Evolutionary conservation across 768 basidiomycete genomes (phyloP).

Genomic region (Termitomyces sp.): DNA sequence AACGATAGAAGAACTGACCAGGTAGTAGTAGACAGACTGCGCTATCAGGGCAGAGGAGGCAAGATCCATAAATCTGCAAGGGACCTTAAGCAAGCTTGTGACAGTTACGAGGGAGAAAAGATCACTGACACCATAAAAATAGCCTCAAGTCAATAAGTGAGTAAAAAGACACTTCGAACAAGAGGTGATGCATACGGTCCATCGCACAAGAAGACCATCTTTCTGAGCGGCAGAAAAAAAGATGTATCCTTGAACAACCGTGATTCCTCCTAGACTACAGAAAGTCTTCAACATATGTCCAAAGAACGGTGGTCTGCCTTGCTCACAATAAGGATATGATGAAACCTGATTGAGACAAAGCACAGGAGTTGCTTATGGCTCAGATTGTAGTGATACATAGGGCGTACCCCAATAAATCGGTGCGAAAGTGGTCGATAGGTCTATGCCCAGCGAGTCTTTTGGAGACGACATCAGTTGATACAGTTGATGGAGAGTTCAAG

Average conservation of each 20-base stretch:
- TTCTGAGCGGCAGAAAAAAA: conserved; percentile 29
- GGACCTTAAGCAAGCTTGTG: background rate
- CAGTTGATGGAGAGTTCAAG: background rate
- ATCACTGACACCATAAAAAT: conserved; percentile 22
- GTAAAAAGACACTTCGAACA: background rate
- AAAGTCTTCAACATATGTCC: background rate
- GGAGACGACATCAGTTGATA: conserved; percentile 8
- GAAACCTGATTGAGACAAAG: too few relatives aligned
- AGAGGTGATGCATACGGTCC: conserved; percentile 21
- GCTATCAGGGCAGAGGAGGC: conserved; percentile 35
- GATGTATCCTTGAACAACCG: conserved; percentile 36
- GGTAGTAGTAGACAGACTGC: conserved; percentile 42
- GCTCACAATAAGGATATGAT: conserved; percentile 25
- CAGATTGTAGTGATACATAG: background rate
- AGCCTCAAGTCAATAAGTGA: conserved; percentile 17
- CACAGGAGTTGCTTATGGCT: too few relatives aligned
- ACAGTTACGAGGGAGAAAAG: background rate
- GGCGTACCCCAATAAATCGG: conserved; percentile 34
- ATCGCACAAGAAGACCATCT: conserved; percentile 22
- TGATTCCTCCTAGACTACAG: conserved; percentile 35
- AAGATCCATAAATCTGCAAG: conserved; percentile 30
- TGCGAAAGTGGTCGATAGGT: conserved; percentile 22
- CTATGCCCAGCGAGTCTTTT: conserved; percentile 8
- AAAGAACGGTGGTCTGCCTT: background rate
- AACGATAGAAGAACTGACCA: conserved; percentile 21